Evolutionary conservation across 2,329 filamentous ascomycete genomes (phyloP).

Genomic region (Monilinia polystroma): DNA sequence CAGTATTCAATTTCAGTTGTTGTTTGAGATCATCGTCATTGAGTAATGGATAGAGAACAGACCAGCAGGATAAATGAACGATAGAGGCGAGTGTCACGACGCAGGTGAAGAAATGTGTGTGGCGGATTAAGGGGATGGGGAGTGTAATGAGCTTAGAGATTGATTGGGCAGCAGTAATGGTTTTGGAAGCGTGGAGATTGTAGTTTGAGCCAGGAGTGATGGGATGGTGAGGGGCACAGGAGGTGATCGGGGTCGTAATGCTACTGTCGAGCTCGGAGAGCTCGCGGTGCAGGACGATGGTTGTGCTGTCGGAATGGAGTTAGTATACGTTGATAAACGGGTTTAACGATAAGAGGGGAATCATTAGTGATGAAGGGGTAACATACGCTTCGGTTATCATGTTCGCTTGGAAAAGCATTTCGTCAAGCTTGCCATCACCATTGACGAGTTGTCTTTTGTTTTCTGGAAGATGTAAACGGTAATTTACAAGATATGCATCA

Average conservation of each 20-base stretch:
- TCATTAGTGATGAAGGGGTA: not conserved
- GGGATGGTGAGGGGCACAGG: slow-evolving; percentile 58
- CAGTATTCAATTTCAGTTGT: slow-evolving; percentile 70
- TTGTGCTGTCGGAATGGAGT: slow-evolving; percentile 45
- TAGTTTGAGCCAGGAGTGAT: slow-evolving; percentile 33
- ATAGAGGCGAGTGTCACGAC: slow-evolving; percentile 76
- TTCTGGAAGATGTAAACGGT: slow-evolving; percentile 74
- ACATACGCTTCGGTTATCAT: slow-evolving; percentile 63
- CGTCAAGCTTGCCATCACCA: slow-evolving; percentile 71
- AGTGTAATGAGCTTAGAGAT: slow-evolving; percentile 75
- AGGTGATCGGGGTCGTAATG: slow-evolving; percentile 56
- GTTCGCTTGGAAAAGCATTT: slow-evolving; percentile 88
- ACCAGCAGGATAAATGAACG: slow-evolving; percentile 80
- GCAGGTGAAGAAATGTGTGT: slow-evolving; percentile 83
- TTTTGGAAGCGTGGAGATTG: slow-evolving; percentile 69
- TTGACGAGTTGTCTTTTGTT: slow-evolving; percentile 69
- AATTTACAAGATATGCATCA: slow-evolving; percentile 63
- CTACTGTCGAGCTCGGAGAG: slow-evolving; percentile 71
- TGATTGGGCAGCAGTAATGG: slow-evolving; percentile 73
- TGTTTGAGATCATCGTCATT: slow-evolving; percentile 69
- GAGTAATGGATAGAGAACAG: slow-evolving; percentile 37
- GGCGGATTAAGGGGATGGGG: slow-evolving; percentile 66
- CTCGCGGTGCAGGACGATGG: slow-evolving; percentile 77
- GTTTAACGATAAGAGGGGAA: not conserved
- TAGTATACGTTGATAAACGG: slow-evolving; percentile 9